phyloP scores from a whole-genome alignment of 2,329 filamentous ascomycete species.

The Ceratocystis cacaofunesta region DNA sequence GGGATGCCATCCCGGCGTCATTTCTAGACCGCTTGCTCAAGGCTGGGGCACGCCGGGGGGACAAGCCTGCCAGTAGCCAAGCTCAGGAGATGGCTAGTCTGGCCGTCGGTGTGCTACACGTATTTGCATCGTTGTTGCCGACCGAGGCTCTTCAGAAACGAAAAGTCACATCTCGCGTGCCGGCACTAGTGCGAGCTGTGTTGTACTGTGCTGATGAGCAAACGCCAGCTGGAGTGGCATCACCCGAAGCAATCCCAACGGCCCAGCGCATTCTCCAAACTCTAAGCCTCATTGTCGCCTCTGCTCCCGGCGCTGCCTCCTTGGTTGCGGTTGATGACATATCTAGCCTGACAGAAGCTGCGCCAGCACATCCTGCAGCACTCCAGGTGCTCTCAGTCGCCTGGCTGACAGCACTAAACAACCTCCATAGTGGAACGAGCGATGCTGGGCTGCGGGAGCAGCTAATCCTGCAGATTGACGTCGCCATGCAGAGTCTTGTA shows the following conservation, averaged over 20 bases:
- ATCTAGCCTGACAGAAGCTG: slow-evolving; percentile 41
- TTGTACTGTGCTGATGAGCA: slow-evolving; percentile 24
- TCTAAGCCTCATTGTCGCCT: slow-evolving; percentile 40
- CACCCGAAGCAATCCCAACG: neutral
- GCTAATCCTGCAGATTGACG: slow-evolving; percentile 31
- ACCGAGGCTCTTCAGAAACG: slow-evolving; percentile 29
- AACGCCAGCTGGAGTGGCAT: neutral
- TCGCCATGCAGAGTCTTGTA: slow-evolving; percentile 33
- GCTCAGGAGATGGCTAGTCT: slow-evolving; percentile 44
- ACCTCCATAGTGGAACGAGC: neutral
- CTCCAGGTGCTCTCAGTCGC: slow-evolving; percentile 41
- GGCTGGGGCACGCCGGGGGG: slow-evolving; percentile 30
- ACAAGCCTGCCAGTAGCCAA: slow-evolving; percentile 22
- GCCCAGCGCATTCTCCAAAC: slow-evolving; percentile 27
- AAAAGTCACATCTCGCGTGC: slow-evolving; percentile 39
- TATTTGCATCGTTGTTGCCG: slow-evolving; percentile 44
- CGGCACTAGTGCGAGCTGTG: slow-evolving; percentile 37
- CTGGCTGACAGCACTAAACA: slow-evolving; percentile 37
- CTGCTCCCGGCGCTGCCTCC: slow-evolving; percentile 33
- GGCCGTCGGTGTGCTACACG: slow-evolving; percentile 47
- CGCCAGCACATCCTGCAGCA: slow-evolving; percentile 37
- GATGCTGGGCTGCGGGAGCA: neutral
- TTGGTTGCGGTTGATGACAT: slow-evolving; percentile 37
- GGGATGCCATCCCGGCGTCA: slow-evolving; percentile 44
- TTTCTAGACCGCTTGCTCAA: slow-evolving; percentile 50